Evolutionary conservation across 73 alveolate genomes (phyloP).

Genomic region (Tetrahymena elliotti): DNA sequence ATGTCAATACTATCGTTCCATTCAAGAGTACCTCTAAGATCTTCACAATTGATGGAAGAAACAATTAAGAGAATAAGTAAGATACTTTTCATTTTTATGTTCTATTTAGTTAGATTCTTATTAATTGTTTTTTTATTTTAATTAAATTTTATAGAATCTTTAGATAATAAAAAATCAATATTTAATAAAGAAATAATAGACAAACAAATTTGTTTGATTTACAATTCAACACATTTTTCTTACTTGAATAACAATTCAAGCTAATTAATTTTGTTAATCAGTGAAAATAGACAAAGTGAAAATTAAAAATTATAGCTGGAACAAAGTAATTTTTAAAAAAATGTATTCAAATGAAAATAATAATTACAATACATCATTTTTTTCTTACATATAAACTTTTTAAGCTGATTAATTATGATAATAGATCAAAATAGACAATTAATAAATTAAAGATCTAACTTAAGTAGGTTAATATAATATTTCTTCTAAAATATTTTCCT

Average conservation of each 20-base stretch:
- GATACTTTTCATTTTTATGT: neutral
- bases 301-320: neutral
- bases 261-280: neutral
- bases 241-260: neutral
- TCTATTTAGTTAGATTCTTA: neutral
- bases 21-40: neutral
- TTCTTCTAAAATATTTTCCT: too few relatives aligned
- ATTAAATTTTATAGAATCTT: neutral
- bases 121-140: neutral
- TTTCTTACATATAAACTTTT: neutral
- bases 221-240: neutral
- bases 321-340: too few relatives aligned
- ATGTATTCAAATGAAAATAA: too few relatives aligned
- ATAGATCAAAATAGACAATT: neutral
- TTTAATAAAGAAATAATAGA: neutral
- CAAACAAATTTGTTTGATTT: neutral
- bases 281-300: neutral
- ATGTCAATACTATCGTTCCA: neutral
- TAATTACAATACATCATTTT: neutral
- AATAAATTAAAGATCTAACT: too few relatives aligned
- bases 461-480: too few relatives aligned
- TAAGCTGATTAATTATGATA: neutral
- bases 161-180: too few relatives aligned
- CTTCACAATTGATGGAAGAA: neutral
- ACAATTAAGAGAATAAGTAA: neutral